Conservation (phyloP, 2,329 filamentous ascomycete species). For the Aspergillus neoniger region DNA sequence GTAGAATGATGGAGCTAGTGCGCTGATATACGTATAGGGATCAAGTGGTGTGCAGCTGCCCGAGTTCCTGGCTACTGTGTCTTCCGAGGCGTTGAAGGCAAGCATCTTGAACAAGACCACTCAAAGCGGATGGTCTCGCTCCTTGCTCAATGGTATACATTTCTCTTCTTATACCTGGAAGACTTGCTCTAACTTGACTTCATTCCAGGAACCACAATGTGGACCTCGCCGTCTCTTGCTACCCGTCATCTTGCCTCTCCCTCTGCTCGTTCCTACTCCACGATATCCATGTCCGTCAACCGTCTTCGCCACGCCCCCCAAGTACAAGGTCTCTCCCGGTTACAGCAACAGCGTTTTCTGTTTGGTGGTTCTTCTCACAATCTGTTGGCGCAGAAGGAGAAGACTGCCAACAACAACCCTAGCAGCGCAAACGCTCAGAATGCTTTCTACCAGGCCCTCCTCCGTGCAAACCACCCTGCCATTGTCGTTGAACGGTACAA, state of each 20-base stretch:
- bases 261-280: slow-evolving; percentile 36
- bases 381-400: slow-evolving; percentile 80
- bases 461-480: slow-evolving; percentile 89
- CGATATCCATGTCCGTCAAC: slow-evolving; percentile 31
- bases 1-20: slow-evolving; percentile 1
- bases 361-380: slow-evolving; percentile 50
- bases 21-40: slow-evolving; percentile 17
- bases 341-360: slow-evolving; percentile 41
- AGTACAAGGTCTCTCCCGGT: slow-evolving; percentile 26
- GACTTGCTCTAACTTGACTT: neutral
- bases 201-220: slow-evolving; percentile 20
- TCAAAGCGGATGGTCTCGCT: slow-evolving; percentile 20
- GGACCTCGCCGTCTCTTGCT: slow-evolving; percentile 22
- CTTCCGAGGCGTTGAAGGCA: slow-evolving; percentile 28
- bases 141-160: slow-evolving; percentile 25
- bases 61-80: slow-evolving; percentile 29
- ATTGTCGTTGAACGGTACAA: slow-evolving; percentile 90
- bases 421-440: slow-evolving; percentile 85
- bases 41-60: slow-evolving; percentile 23
- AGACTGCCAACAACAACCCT: slow-evolving; percentile 90
- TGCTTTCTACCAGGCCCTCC: slow-evolving; percentile 86
- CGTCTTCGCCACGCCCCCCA: slow-evolving; percentile 27
- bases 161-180: neutral
- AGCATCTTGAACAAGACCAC: slow-evolving; percentile 22
- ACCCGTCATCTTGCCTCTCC: slow-evolving; percentile 18